Evolutionary conservation across 371 early-diverging fungal genomes (phyloP).

Genomic region (Mucor plumbeus): DNA sequence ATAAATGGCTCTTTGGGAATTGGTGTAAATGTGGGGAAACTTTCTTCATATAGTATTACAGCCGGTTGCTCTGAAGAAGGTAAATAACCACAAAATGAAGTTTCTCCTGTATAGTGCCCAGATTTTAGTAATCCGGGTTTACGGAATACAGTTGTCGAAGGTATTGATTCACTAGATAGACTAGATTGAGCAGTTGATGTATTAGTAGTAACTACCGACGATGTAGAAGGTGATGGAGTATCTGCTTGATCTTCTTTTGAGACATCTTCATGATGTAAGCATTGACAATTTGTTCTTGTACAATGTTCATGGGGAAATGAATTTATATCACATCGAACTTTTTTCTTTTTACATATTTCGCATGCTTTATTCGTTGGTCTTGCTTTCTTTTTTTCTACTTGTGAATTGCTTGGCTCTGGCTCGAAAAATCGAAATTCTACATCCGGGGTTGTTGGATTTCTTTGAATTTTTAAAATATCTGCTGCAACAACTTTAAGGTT

Average conservation of each 20-base stretch:
- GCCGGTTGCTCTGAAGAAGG: not conserved
- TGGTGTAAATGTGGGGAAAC: slow-evolving; percentile 15
- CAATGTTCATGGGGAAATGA: slow-evolving; percentile 17
- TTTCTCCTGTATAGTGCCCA: slow-evolving; percentile 33
- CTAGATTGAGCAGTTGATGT: not conserved
- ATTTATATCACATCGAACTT: slow-evolving; percentile 28
- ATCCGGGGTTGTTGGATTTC: slow-evolving; percentile 23
- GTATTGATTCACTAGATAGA: slow-evolving; percentile 11
- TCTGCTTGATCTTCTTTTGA: slow-evolving; percentile 7
- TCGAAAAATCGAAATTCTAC: slow-evolving; percentile 19
- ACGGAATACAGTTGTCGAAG: slow-evolving; percentile 25
- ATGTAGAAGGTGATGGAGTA: not conserved
- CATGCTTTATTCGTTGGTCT: slow-evolving; percentile 21
- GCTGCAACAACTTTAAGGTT: slow-evolving; percentile 19
- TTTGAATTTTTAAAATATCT: slow-evolving; percentile 16
- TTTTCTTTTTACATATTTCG: slow-evolving; percentile 27
- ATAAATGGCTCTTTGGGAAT: slow-evolving; percentile 15
- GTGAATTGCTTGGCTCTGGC: not conserved
- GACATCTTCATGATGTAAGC: slow-evolving; percentile 19
- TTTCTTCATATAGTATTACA: slow-evolving; percentile 9
- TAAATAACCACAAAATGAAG: slow-evolving; percentile 28
- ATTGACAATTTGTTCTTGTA: slow-evolving; percentile 19
- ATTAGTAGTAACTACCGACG: not conserved
- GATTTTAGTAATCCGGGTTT: slow-evolving; percentile 25
- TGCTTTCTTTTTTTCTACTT: slow-evolving; percentile 6